phyloP scores from a whole-genome alignment of 306 rosid genomes.

The Trifolium repens region DNA sequence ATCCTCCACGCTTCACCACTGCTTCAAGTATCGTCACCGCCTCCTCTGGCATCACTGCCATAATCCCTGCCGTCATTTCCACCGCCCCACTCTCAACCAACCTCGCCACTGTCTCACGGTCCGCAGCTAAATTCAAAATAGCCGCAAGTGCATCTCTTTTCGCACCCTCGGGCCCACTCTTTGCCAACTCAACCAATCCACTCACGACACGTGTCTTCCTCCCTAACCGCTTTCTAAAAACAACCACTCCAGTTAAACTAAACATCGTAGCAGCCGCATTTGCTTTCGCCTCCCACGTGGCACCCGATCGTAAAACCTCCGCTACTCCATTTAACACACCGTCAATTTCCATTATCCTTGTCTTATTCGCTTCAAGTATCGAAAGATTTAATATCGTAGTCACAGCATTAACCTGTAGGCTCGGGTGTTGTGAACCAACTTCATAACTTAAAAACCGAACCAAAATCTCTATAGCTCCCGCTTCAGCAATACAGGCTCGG shows the following conservation, averaged over 20 bases:
- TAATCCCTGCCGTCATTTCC: constrained; percentile 52
- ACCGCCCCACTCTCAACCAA: constrained; percentile 74
- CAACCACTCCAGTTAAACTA: constrained; percentile 59
- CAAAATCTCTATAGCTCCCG: constrained; percentile 74
- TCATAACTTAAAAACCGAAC: constrained; percentile 55
- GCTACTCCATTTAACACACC: constrained; percentile 73
- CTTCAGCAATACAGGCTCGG: constrained; percentile 81
- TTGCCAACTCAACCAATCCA: constrained; percentile 73
- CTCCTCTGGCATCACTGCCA: constrained; percentile 72
- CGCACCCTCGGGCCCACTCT: constrained; percentile 57
- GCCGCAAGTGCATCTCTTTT: constrained; percentile 81
- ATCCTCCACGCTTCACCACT: constrained; percentile 84
- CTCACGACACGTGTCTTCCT: constrained; percentile 65
- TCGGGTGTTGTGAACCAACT: constrained; percentile 42
- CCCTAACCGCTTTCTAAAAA: constrained; percentile 64
- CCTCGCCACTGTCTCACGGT: constrained; percentile 67
- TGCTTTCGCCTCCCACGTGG: constrained; percentile 92
- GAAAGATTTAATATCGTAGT: constrained; percentile 85
- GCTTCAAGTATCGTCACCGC: constrained; percentile 72
- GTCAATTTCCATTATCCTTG: constrained; percentile 74
- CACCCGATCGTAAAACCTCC: constrained; percentile 67
- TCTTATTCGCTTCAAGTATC: constrained; percentile 70
- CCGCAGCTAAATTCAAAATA: constrained; percentile 69
- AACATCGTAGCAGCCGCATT: constrained; percentile 93
- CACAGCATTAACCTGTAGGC: constrained; percentile 81